phyloP scores from a whole-genome alignment of 78 protist species.

The Diacronema lutheri region DNA sequence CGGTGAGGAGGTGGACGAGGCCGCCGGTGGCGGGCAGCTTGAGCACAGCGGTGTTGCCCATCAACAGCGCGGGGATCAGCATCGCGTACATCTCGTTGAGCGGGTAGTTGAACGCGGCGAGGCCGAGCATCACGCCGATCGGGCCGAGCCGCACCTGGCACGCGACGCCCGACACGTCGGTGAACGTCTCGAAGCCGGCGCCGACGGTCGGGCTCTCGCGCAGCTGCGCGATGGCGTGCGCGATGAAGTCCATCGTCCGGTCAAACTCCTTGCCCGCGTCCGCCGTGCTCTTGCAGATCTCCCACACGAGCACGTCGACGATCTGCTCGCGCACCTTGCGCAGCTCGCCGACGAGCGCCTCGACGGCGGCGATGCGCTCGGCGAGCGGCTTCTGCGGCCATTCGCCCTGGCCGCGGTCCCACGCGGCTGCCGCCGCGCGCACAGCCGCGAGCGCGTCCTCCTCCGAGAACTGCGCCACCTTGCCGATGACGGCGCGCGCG shows the following conservation, averaged over 20 bases:
- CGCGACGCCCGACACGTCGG: neutral
- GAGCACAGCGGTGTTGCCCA: slow-evolving; percentile 42
- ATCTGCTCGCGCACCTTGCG: neutral
- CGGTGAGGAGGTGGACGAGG: slow-evolving; percentile 2
- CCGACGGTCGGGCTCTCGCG: neutral
- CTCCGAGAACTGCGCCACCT: neutral
- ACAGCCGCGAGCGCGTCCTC: neutral
- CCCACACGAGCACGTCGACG: slow-evolving; percentile 51
- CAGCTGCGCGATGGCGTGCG: neutral
- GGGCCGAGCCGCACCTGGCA: slow-evolving; percentile 37
- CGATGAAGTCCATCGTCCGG: slow-evolving; percentile 44
- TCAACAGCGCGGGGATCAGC: slow-evolving; percentile 47
- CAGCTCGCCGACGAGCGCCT: neutral
- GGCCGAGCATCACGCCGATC: slow-evolving; percentile 34
- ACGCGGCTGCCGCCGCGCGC: neutral
- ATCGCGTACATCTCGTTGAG: slow-evolving; percentile 43
- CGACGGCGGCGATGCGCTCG: slow-evolving; percentile 21
- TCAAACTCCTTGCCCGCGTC: slow-evolving; percentile 49
- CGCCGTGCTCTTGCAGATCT: slow-evolving; percentile 32
- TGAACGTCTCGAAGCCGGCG: neutral
- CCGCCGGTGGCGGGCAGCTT: slow-evolving; percentile 25
- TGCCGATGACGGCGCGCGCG: neutral
- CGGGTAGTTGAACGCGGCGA: slow-evolving; percentile 55
- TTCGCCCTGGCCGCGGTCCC: neutral
- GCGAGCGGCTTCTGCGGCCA: slow-evolving; percentile 21